Conservation (phyloP, 495 filamentous ascomycete genomes). For the Ramalina intermedia region DNA sequence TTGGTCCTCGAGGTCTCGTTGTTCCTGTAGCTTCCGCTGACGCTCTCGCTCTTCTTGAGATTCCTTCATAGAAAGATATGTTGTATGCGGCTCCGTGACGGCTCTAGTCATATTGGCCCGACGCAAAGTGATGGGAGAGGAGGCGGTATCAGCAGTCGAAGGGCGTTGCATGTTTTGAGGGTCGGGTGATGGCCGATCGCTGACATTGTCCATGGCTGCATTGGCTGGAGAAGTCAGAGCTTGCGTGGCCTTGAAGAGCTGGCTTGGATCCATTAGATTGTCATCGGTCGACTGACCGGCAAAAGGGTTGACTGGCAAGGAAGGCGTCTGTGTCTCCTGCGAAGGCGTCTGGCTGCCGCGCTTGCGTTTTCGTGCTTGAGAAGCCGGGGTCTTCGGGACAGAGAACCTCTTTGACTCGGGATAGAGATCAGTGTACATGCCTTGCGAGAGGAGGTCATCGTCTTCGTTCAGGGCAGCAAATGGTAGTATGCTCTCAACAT, state of each 20-base stretch:
- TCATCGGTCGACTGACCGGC: slow-evolving; percentile 26
- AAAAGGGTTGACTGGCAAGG: slow-evolving; percentile 32
- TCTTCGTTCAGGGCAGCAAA: slow-evolving; percentile 18
- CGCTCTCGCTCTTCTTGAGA: slow-evolving; percentile 34
- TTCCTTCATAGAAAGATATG: slow-evolving; percentile 37
- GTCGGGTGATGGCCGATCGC: slow-evolving; percentile 39
- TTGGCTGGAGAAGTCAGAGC: slow-evolving; percentile 37
- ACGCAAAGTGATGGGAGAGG: slow-evolving; percentile 27
- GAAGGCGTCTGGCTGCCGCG: slow-evolving; percentile 17
- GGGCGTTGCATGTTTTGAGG: slow-evolving; percentile 28
- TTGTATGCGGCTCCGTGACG: slow-evolving; percentile 31
- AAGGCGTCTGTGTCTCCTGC: slow-evolving; percentile 21
- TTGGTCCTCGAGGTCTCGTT: slow-evolving; percentile 25
- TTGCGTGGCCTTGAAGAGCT: slow-evolving; percentile 37
- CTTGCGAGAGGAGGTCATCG: slow-evolving; percentile 19
- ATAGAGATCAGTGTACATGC: slow-evolving; percentile 27
- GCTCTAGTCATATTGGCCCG: slow-evolving; percentile 24
- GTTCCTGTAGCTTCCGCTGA: slow-evolving; percentile 17
- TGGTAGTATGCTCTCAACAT: slow-evolving; percentile 11
- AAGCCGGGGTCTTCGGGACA: slow-evolving; percentile 28
- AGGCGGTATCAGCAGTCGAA: slow-evolving; percentile 23
- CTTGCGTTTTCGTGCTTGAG: slow-evolving; percentile 22
- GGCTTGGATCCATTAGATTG: slow-evolving; percentile 33
- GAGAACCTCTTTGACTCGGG: slow-evolving; percentile 37
- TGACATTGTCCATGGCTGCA: slow-evolving; percentile 25